phyloP scores from a whole-genome alignment of 305 asterid genomes.

The Fraxinus angustifolia region DNA sequence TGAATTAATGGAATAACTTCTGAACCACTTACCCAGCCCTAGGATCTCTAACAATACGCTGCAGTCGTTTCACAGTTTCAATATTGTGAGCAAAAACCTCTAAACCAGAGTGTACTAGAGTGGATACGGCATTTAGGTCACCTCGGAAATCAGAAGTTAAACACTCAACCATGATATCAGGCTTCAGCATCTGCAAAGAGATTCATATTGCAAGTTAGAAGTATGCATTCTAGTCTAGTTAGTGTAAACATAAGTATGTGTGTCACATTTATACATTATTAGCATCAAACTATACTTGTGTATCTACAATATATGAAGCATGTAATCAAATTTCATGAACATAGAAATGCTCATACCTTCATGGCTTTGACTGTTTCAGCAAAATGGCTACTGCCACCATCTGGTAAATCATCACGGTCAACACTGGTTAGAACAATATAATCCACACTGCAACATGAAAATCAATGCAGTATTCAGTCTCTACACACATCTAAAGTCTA shows the following conservation, averaged over 20 bases:
- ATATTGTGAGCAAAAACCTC: conserved; percentile 96
- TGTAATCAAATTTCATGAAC: conserved; percentile 8
- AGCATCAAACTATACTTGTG: neutral
- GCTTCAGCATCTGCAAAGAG: conserved; percentile 65
- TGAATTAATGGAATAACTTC: conserved; percentile 8
- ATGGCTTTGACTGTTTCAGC: conserved; percentile 83
- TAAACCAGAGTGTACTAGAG: conserved; percentile 75
- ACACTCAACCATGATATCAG: conserved; percentile 91
- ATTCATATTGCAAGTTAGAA: conserved; percentile 25
- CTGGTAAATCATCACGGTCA: conserved; percentile 92
- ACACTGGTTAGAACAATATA: conserved; percentile 95
- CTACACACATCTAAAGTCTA: neutral
- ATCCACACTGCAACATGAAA: conserved; percentile 66
- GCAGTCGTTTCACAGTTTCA: conserved; percentile 83
- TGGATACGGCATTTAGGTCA: conserved; percentile 69
- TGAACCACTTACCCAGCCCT: conserved; percentile 79
- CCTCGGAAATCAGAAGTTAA: conserved; percentile 96
- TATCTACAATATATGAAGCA: conserved; percentile 5
- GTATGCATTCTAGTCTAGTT: conserved; percentile 10
- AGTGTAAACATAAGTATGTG: conserved; percentile 1
- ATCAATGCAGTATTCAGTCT: conserved; percentile 19
- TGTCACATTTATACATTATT: conserved; percentile 8
- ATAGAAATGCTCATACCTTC: conserved; percentile 49
- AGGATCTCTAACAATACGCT: conserved; percentile 93
- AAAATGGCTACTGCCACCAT: conserved; percentile 97